Percentiles rank a stretch among this genome's conserved stretches.
Evolutionary conservation across 306 rosid species (phyloP).

Genomic region (Fragaria iinumae): DNA sequence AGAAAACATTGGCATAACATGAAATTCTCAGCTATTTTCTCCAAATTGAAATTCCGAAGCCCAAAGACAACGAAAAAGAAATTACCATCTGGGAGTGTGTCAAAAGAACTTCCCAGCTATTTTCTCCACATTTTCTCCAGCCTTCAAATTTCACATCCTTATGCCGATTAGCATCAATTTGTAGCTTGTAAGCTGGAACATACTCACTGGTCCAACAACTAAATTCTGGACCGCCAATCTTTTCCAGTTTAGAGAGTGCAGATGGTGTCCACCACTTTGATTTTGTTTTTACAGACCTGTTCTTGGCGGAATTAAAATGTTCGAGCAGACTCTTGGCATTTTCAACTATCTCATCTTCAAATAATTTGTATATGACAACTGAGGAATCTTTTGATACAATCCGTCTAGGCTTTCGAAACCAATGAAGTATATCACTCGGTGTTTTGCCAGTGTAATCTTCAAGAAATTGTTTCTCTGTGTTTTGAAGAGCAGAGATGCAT

Average conservation of each 20-base stretch:
- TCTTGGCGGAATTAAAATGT: slow-evolving; percentile 50
- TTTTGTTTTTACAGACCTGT: slow-evolving; percentile 36
- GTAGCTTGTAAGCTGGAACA: slow-evolving; percentile 74
- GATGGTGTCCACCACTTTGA: slow-evolving; percentile 67
- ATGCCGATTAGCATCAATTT: slow-evolving; percentile 53
- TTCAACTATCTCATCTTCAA: slow-evolving; percentile 76
- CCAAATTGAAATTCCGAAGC: slow-evolving; percentile 4
- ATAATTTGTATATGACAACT: slow-evolving; percentile 56
- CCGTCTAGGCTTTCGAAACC: slow-evolving; percentile 59
- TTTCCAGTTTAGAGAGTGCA: slow-evolving; percentile 58
- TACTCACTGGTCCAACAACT: slow-evolving; percentile 80
- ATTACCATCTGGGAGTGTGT: slow-evolving; percentile 97
- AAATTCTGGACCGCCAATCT: slow-evolving; percentile 83
- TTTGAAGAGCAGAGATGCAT: slow-evolving; percentile 70
- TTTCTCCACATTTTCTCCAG: slow-evolving; percentile 62
- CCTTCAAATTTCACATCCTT: slow-evolving; percentile 63
- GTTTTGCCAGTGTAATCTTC: slow-evolving; percentile 44
- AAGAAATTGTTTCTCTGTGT: slow-evolving; percentile 57
- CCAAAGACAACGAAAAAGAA: slow-evolving; percentile 34
- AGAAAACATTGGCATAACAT: background rate
- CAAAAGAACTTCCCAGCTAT: slow-evolving; percentile 80
- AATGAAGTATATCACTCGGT: slow-evolving; percentile 43
- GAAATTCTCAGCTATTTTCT: background rate
- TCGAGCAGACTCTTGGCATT: slow-evolving; percentile 65
- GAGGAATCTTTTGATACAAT: slow-evolving; percentile 65